Percentiles rank a stretch among this genome's conserved stretches.
Conservation (phyloP, 2,329 filamentous ascomycete species). For the Macrophomina tecta region DNA sequence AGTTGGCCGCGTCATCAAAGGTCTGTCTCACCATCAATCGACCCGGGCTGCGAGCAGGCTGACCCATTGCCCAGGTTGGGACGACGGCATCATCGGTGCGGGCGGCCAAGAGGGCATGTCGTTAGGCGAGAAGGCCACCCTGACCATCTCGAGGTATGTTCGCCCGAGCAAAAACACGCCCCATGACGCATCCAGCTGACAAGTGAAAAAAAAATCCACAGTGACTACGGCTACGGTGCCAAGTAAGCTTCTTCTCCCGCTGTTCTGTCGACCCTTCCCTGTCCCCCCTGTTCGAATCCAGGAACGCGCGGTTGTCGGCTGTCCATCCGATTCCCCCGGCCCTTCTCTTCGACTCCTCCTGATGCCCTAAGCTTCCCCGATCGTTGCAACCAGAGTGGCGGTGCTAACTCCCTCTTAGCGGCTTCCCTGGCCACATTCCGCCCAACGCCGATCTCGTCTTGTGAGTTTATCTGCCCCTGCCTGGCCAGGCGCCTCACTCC, state of each 20-base stretch:
- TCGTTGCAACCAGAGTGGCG: constrained; percentile 16
- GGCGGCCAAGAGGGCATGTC: constrained; percentile 69
- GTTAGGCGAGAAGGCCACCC: constrained; percentile 84
- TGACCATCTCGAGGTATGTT: constrained; percentile 78
- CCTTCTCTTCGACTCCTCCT: constrained; percentile 2
- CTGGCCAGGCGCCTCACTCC: background rate
- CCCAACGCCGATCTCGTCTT: constrained; percentile 78
- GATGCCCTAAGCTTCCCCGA: constrained; percentile 20
- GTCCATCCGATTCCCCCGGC: constrained; percentile 1
- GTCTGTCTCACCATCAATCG: constrained; percentile 55
- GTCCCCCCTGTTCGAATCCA: constrained; percentile 28
- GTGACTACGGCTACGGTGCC: constrained; percentile 46
- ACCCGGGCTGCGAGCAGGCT: constrained; percentile 27
- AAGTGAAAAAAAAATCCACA: constrained; percentile 26
- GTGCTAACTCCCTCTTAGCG: constrained; percentile 57
- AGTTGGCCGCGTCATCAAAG: constrained; percentile 82
- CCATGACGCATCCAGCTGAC: constrained; percentile 29
- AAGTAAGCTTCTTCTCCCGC: constrained; percentile 37
- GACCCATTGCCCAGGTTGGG: constrained; percentile 50
- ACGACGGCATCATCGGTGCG: constrained; percentile 69
- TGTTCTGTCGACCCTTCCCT: background rate
- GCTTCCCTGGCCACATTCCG: constrained; percentile 80
- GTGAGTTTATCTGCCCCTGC: constrained; percentile 58
- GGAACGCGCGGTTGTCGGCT: constrained; percentile 17
- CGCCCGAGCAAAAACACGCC: constrained; percentile 21